A percentile compares a stretch with the other conserved stretches of the same genome.
phyloP scores from a whole-genome alignment of 2,329 filamentous ascomycete species.

The Hypoxylon sp. region DNA sequence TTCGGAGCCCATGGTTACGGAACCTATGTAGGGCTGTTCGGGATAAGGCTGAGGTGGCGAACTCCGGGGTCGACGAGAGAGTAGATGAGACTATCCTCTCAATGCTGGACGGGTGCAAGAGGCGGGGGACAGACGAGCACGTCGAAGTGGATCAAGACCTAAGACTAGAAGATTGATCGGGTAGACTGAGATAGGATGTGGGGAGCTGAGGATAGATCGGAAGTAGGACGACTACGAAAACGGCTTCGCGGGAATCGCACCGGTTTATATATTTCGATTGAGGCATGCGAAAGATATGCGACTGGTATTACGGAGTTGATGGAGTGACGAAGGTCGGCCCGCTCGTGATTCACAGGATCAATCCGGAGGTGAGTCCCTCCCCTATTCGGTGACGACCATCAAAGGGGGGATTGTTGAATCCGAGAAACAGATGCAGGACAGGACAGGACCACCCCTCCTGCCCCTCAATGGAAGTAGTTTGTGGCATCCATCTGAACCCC shows the following conservation, averaged over 20 bases:
- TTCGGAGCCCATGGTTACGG: conserved; percentile 49
- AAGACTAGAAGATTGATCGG: conserved; percentile 11
- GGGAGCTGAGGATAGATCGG: neutral
- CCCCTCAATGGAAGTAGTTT: conserved; percentile 23
- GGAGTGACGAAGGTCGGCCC: neutral
- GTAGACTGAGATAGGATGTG: neutral
- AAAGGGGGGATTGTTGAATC: conserved; percentile 5
- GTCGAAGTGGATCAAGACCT: conserved; percentile 22
- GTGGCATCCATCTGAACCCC: neutral
- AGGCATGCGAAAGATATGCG: neutral
- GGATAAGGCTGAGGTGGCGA: neutral
- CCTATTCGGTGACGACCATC: conserved; percentile 17
- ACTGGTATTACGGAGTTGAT: neutral
- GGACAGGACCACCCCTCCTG: too few relatives aligned
- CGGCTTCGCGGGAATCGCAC: neutral
- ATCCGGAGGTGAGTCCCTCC: conserved; percentile 14
- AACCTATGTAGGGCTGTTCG: neutral
- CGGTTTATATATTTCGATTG: neutral
- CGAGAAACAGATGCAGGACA: conserved; percentile 22
- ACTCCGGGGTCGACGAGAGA: neutral
- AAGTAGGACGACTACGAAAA: neutral
- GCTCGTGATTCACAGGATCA: neutral
- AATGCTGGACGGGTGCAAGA: neutral
- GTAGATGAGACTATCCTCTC: neutral
- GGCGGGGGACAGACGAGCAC: neutral